A percentile compares a stretch with the other conserved stretches of the same genome.
phyloP scores from a whole-genome alignment of 768 basidiomycete species.

The Calocera viscosa region DNA sequence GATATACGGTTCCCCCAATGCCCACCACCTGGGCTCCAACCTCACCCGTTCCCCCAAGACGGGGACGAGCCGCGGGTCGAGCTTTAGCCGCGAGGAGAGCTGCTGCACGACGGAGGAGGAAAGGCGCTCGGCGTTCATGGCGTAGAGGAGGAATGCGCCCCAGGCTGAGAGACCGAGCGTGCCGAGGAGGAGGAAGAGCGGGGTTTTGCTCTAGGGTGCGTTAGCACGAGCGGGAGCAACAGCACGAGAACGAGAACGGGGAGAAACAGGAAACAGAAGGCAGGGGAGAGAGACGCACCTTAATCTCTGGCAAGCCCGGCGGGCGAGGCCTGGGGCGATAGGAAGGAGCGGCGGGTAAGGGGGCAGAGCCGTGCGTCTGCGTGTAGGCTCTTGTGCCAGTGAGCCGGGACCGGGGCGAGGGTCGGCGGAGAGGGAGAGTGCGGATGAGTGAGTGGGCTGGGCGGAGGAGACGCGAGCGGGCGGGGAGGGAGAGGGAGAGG shows the following conservation, averaged over 20 bases:
- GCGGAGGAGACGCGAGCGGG: too few species aligned
- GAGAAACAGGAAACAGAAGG: too few species aligned
- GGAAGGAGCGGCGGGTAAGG: neutral
- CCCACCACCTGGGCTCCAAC: slow-evolving; percentile 55
- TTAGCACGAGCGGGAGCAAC: neutral
- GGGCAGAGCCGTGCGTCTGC: neutral
- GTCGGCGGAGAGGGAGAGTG: too few species aligned
- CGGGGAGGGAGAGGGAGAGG: too few species aligned
- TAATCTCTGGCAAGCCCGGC: slow-evolving; percentile 12
- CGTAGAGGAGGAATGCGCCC: slow-evolving; percentile 55
- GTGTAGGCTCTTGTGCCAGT: neutral
- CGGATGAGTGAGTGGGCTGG: too few species aligned
- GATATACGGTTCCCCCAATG: slow-evolving; percentile 65
- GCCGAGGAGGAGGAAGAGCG: slow-evolving; percentile 38
- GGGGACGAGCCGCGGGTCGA: slow-evolving; percentile 38
- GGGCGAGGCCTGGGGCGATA: neutral
- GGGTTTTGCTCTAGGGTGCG: slow-evolving; percentile 22
- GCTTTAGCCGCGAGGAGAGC: slow-evolving; percentile 47
- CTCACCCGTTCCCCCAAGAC: slow-evolving; percentile 54
- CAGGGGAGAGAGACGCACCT: slow-evolving; percentile 10
- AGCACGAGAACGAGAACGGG: neutral
- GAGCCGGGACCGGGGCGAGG: too few species aligned
- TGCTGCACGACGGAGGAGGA: slow-evolving; percentile 62
- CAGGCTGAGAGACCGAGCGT: slow-evolving; percentile 48
- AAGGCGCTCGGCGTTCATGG: slow-evolving; percentile 65